These are phyloP conservation scores for Aspergillus phoenicis DNA, from an alignment of 2,329 filamentous ascomycete genomes.

Conservation along the genomic window DNA sequence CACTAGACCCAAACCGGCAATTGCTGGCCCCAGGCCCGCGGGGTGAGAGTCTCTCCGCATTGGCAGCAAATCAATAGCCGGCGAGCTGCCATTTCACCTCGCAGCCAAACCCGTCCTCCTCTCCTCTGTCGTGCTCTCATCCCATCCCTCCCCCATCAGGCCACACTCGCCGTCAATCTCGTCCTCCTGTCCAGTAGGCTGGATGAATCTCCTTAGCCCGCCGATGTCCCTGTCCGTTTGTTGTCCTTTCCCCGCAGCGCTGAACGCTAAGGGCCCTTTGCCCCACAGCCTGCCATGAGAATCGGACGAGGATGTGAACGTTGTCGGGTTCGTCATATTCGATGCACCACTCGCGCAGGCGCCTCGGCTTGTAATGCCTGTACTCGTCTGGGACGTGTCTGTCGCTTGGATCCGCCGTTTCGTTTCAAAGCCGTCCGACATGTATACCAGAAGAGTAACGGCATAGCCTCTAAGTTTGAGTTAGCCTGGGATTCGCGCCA, in stretches of 20 bases:
- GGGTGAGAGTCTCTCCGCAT: background rate
- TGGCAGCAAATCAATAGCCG: slow-evolving; percentile 3
- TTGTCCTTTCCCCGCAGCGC: slow-evolving; percentile 12
- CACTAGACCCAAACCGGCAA: background rate
- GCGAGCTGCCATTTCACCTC: slow-evolving; percentile 5
- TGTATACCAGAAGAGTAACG: slow-evolving; percentile 37
- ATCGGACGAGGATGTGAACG: slow-evolving; percentile 38
- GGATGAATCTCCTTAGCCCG: slow-evolving; percentile 7
- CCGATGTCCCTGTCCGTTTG: slow-evolving; percentile 15
- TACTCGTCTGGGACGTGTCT: slow-evolving; percentile 30
- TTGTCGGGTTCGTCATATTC: slow-evolving; percentile 41
- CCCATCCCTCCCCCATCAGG: background rate
- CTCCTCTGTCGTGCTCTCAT: background rate
- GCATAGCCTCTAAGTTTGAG: slow-evolving; percentile 30
- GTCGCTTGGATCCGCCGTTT: slow-evolving; percentile 38
- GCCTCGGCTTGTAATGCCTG: slow-evolving; percentile 35
- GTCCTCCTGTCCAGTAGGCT: background rate
- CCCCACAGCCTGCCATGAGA: slow-evolving; percentile 30
- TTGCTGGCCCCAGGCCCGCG: background rate
- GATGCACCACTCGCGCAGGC: slow-evolving; percentile 32
- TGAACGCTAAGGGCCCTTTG: slow-evolving; percentile 13
- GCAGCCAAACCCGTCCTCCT: background rate
- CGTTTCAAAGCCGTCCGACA: slow-evolving; percentile 38
- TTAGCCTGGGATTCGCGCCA: slow-evolving; percentile 35
- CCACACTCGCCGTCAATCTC: background rate